Evolutionary conservation across 2,329 filamentous ascomycete genomes (phyloP), one percentile per base, ranked within the genome.

Genomic region (Sphaerulina vaccinii): DNA sequence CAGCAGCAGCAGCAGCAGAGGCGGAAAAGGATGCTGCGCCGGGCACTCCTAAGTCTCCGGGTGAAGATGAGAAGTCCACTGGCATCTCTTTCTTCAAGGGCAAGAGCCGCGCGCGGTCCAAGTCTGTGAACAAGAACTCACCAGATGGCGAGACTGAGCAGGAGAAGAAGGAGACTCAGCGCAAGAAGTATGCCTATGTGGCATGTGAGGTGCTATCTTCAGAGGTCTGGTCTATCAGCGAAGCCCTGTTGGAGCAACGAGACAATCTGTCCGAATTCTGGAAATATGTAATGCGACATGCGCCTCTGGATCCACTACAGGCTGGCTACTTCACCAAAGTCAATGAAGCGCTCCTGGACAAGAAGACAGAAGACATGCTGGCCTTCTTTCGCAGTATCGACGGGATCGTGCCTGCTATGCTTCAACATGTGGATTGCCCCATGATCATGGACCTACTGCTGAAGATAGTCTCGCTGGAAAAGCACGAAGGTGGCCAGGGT

Each of bases 281-380:
- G 93, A 78, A 83, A 41, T 99, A 96, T 70, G 73, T 99, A 62
- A 87, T 87, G 68, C 82, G 85, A 49, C 82, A 88, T n/a, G 81
- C 89, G 9, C 89, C 92, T 2, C 80, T 99, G 49, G 92, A 97
- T 69, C 88, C 92, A 32, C 80, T 96, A 5, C 92, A 97, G 72
- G 92, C 93, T 15, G 91, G 91, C 66, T 99, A 99, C 70, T 99
- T 99, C 69, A 96, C 92, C 49, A 99, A 97, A 69, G 91, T 99
- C 67, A 97, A 97, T 71, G 93, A 99, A 74, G 88, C 90, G n/a
- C 75, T 99, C 16, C 86, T 99, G 50, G 93, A 97, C 70, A 95
- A 93, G 74, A 97, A 97, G 79, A 96, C 95, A 5, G 89, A 95
- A 66, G 92, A 96, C 59, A 99, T 97, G 92, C 78, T 97, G 60